Base-by-base conservation (phyloP, 2,329 filamentous ascomycete species). In the Cryphonectria parasitica region DNA sequence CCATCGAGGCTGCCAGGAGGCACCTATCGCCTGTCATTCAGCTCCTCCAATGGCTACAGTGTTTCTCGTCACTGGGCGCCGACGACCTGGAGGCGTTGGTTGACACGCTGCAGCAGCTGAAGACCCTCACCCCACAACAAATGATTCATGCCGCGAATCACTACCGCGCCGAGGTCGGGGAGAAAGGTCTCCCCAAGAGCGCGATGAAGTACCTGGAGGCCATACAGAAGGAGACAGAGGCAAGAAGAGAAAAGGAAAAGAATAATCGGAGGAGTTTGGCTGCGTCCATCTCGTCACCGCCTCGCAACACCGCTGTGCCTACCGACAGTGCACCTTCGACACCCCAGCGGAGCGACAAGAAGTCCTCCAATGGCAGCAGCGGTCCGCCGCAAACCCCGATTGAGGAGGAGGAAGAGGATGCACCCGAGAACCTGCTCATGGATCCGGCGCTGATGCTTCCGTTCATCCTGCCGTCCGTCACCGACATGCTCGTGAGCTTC, bases 401-500 rank as follows among this genome's bases (percentile, higher is more conserved):
- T 1, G 81, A 83, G 22, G 80, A 91, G 22, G 89, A 91, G 13
- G 89, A 91, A 25, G 89, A 92, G 61, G 90, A 93, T 72, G 85
- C 90, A 19, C 91, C 92, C 0, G 89, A 93, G 75, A 87, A 92
- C 71, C 85, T 98, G 49, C 89, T 98, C 60, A 82, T 98, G 67
- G 95, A 98, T 77, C 94, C 95, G 3, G 92, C 95, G 2, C 85
- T 97, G 71, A 97, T 98, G 87, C 87, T 99, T 36, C 96, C 96
- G 0, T 99, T 99, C 79, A 92, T 92, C n/a, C 85, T 99, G 39
- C 96, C 96, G 1, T 97, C 95, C 1, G 96, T 94, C 70, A 98
- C 95, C 36, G 96, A 99, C 80, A 99, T 99, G 96, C 87, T 98
- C 64, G 89, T 99, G 64, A 95, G 91, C 74, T 99, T 97, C 77